Base-by-base conservation (phyloP, 148 eudicot species). In the Chenopodium berlandieri region DNA sequence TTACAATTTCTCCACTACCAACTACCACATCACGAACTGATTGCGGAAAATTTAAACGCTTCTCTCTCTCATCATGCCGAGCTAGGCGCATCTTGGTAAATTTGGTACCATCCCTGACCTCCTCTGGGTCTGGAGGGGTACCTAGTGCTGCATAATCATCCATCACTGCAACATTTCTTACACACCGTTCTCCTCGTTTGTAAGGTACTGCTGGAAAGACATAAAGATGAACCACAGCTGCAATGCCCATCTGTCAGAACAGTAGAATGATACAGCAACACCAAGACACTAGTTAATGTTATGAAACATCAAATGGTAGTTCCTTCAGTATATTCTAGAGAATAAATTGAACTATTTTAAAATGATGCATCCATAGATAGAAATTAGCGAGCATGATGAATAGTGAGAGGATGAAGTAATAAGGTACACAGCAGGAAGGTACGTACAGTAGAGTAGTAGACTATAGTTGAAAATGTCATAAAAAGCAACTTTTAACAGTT, bases 1-100 rank as follows among this genome's bases (percentile, higher is more conserved):
- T 91, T 76, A 95, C 99, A 50, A 95, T 95, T 93, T 90, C 99
- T 76, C 99, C 93, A 85, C 99, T 95, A 79, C 99, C 97, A 46
- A 95, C 81, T 17, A 95, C 99, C 40, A 95, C 99, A 88, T 95
- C 99, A 81, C 99, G 92, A 79, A 95, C 97, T 60, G 94, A 93
- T 85, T 95, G 99, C 75, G 91, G 99, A 66, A 95, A 87, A 67
- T 89, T 95, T 80, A 92, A 83, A 31, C 90, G 87, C 84, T 91
- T 85, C 70, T 89, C 93, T 80, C 89, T 83, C 60, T 95, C 94
- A 68, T 90, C 92, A 70, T 84, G 91, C 34, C 83, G 85, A 85
- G 89, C 83, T 69, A 89, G 70, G 50, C 83, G 81, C 80, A 89
- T 75, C 83, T 83, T 87, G 62, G 94, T 89, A 56, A 85, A 86